phyloP scores from a whole-genome alignment of 2,329 filamentous ascomycete species.

The Arthrinium puccinioides region DNA sequence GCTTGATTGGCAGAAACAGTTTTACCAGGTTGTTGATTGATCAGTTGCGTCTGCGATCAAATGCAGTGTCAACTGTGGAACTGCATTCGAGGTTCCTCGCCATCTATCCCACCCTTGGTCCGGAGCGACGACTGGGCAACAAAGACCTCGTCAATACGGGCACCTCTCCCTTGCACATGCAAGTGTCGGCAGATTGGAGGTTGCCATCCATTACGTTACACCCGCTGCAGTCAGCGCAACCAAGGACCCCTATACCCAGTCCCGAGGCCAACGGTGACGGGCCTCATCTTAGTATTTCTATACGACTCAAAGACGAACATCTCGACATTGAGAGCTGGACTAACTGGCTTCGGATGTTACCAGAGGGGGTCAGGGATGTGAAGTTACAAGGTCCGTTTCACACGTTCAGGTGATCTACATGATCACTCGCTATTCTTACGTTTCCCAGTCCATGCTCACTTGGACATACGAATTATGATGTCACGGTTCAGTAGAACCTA shows the following conservation, averaged over 20 bases:
- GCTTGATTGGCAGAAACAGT: conserved; percentile 38
- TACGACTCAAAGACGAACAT: conserved; percentile 43
- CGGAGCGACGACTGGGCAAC: conserved; percentile 39
- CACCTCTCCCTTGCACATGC: conserved; percentile 47
- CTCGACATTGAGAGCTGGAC: conserved; percentile 47
- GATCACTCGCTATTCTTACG: too few species aligned
- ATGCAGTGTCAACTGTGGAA: conserved; percentile 43
- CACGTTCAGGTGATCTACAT: conserved; percentile 2
- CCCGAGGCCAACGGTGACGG: conserved; percentile 22
- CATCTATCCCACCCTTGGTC: conserved; percentile 43
- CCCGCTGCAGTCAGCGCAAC: conserved; percentile 35
- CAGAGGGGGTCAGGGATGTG: conserved; percentile 47
- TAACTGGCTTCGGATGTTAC: conserved; percentile 52
- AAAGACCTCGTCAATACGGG: conserved; percentile 40
- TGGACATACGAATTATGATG: too few species aligned
- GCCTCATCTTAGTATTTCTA: conserved; percentile 40
- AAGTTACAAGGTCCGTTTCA: conserved; percentile 41
- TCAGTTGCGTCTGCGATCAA: conserved; percentile 38
- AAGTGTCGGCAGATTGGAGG: conserved; percentile 44
- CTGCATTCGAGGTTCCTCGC: conserved; percentile 47
- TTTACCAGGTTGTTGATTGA: conserved; percentile 46
- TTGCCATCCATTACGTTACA: conserved; percentile 50
- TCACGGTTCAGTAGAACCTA: too few species aligned
- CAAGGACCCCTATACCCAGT: conserved; percentile 32
- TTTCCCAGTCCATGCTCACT: too few species aligned